phyloP scores from a whole-genome alignment of 345 rosid genomes.

The Eucalyptus tenuipes region DNA sequence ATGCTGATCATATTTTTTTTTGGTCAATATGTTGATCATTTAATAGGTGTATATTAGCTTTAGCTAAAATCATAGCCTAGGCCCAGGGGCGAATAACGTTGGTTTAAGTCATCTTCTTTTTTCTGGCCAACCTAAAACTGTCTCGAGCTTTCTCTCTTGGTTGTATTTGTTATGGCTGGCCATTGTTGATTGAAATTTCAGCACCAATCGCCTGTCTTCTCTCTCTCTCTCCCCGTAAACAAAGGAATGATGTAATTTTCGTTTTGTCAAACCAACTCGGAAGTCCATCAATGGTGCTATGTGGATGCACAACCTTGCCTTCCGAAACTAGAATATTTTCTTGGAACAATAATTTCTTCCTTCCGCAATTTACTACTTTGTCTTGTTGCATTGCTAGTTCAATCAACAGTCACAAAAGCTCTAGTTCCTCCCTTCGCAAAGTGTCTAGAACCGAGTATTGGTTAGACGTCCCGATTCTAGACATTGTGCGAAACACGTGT shows the following conservation, averaged over 20 bases:
- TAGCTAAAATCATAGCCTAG: not conserved
- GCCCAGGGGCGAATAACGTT: not conserved
- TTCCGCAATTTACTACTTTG: not conserved
- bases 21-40: not conserved
- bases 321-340: not conserved
- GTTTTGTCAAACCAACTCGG: not conserved
- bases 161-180: not conserved
- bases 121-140: not conserved
- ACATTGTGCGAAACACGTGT: fast-evolving
- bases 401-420: not conserved
- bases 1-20: not conserved
- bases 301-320: not conserved
- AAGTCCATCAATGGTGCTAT: not conserved
- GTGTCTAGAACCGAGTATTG: no score
- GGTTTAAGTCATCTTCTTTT: not conserved
- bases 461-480: no score
- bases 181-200: not conserved
- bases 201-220: not conserved
- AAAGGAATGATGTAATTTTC: not conserved
- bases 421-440: not conserved
- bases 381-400: not conserved
- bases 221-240: not conserved
- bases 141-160: not conserved
- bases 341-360: not conserved
- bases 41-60: not conserved